Evolutionary conservation across 148 eudicot species (phyloP).

Genomic region (Rhododendron simsii): DNA sequence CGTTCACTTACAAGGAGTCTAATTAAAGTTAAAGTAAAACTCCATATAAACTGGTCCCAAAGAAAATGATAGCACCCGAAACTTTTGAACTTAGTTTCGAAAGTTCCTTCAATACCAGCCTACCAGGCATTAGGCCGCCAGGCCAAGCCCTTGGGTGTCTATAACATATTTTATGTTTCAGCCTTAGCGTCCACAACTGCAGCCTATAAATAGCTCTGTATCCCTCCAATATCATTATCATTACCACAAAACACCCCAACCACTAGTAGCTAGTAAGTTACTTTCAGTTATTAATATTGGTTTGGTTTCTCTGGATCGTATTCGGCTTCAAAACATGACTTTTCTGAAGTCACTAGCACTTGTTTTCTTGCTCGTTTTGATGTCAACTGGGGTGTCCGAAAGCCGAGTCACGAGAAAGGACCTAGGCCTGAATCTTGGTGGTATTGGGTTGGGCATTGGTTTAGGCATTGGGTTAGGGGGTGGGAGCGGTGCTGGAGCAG

Average conservation of each 20-base stretch:
- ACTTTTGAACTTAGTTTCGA: too few relatives aligned
- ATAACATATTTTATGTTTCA: not conserved
- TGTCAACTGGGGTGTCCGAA: slow-evolving; percentile 1
- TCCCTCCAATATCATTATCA: not conserved
- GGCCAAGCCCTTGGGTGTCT: not conserved
- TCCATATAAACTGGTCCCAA: not conserved
- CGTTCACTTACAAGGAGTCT: too few relatives aligned
- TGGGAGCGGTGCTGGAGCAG: slow-evolving; percentile 11
- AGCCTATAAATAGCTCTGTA: not conserved
- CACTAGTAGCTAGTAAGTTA: not conserved
- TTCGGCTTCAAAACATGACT: not conserved
- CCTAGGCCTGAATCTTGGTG: slow-evolving; percentile 25
- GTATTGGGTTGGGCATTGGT: slow-evolving; percentile 16
- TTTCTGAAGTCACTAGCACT: slow-evolving; percentile 14
- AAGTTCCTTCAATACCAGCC: too few relatives aligned
- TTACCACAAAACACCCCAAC: not conserved
- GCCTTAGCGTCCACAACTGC: not conserved
- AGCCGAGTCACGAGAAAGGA: slow-evolving; percentile 27
- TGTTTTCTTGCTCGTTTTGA: slow-evolving; percentile 12
- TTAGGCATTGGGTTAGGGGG: slow-evolving; percentile 23
- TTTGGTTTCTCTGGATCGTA: not conserved
- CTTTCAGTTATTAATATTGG: not conserved
- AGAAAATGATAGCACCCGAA: too few relatives aligned
- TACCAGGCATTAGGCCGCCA: too few relatives aligned
- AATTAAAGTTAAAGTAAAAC: too few relatives aligned